Conservation (phyloP, 2,329 filamentous ascomycete genomes). For the Didymella arachidicola region DNA sequence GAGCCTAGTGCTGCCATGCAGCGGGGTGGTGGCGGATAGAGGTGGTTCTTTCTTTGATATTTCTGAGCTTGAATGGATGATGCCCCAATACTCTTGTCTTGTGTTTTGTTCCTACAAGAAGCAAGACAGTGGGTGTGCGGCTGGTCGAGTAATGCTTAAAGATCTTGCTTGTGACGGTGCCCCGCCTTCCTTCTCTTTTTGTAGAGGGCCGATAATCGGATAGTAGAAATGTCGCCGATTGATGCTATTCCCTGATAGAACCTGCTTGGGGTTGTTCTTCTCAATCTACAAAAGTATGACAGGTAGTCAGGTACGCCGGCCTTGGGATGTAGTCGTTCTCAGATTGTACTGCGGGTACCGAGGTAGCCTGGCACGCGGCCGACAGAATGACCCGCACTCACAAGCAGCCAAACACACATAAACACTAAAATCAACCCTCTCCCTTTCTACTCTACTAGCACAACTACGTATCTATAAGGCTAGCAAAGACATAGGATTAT, state of each 20-base stretch:
- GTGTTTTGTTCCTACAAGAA: background rate
- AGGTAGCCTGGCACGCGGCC: slow-evolving; percentile 7
- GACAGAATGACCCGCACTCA: too few relatives aligned
- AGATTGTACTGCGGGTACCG: slow-evolving; percentile 5
- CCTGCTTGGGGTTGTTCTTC: too few relatives aligned
- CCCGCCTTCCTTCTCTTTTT: slow-evolving; percentile 11
- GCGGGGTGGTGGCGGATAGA: background rate
- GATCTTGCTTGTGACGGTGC: background rate
- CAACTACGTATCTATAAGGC: too few relatives aligned
- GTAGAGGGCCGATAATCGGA: background rate
- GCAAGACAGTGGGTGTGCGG: background rate
- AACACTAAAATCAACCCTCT: too few relatives aligned
- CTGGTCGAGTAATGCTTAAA: background rate
- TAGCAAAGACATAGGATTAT: too few relatives aligned
- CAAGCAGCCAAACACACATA: too few relatives aligned
- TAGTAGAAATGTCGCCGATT: background rate
- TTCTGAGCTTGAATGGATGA: background rate
- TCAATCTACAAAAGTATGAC: too few relatives aligned
- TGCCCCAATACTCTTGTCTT: background rate
- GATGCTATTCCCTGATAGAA: too few relatives aligned
- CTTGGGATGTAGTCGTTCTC: slow-evolving; percentile 1
- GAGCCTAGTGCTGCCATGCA: slow-evolving; percentile 2
- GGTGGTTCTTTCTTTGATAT: background rate
- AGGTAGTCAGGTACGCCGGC: background rate
- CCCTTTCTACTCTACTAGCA: too few relatives aligned